Base-by-base conservation (phyloP, 495 filamentous ascomycete genomes). In the Rostrohypoxylon terebratum region DNA sequence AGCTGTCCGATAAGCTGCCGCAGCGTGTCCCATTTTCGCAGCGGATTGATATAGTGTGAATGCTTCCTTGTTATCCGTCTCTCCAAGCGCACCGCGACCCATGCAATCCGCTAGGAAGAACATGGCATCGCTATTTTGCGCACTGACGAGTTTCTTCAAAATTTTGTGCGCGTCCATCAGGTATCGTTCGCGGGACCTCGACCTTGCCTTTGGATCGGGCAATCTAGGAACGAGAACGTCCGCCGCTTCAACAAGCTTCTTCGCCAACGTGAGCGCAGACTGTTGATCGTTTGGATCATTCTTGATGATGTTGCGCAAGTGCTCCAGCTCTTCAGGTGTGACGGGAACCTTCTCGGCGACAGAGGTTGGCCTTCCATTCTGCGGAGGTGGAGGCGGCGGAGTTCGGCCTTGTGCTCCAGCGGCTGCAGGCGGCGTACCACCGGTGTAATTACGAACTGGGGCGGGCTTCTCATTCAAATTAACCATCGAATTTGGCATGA, bases 41-140 rank as follows among this genome's bases (percentile, higher is more conserved):
- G 95, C 94, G 3, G 94, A 93, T 78, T 97, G 95, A 72, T 99
- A 99, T 4, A 98, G 85, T 13, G 87, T 87, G 80, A 97, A 99
- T 0, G 96, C 96, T 80, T 97, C 93, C 73, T 94, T 94, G 40
- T 91, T 87, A 72, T 98, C 95, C 0, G 87, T 82, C 68, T 94
- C 89, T 89, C 81, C 78, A 20, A 85, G 80, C 7, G 82, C 69
- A 28, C 94, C 94, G 61, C 92, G 89, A 18, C 94, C 96, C 58
- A 94, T 90, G 79, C 91, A 94, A 78, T 98, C 95, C 10, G 94
- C 96, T 33, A 97, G 81, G 76, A 92, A 97, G 82, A 99, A 99
- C 85, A 95, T 95, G 23, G 96, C 96, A 10, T 97, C 95, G 0
- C 91, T 78, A 73, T 93, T 85, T 75, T 80, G 80, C 33, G 80